These are phyloP conservation scores for Pseudogymnoascus sp. DNA, from an alignment of 2,329 filamentous ascomycete genomes.

Conservation along the genomic window DNA sequence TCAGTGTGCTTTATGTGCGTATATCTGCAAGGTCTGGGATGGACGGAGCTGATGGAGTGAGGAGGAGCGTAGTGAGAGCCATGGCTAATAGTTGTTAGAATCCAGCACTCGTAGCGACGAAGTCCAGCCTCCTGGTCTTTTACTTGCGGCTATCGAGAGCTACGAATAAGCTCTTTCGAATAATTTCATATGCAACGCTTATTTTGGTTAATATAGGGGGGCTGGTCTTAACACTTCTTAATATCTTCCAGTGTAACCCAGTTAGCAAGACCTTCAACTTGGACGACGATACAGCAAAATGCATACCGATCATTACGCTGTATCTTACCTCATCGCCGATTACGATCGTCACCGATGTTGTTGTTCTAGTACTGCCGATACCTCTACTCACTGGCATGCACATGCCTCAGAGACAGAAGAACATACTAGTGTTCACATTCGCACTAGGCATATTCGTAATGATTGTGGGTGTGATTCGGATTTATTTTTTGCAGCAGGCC, in stretches of 20 bases:
- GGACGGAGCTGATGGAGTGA: background rate
- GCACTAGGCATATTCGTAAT: slow-evolving; percentile 76
- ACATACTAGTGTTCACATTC: slow-evolving; percentile 77
- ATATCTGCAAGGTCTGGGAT: background rate
- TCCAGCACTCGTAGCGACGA: slow-evolving; percentile 80
- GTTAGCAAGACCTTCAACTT: slow-evolving; percentile 57
- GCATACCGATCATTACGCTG: slow-evolving; percentile 44
- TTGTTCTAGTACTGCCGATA: slow-evolving; percentile 75
- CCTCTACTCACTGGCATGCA: slow-evolving; percentile 78
- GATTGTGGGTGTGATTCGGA: slow-evolving; percentile 75
- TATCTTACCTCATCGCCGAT: slow-evolving; percentile 70
- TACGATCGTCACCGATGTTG: slow-evolving; percentile 82
- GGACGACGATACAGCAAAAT: background rate
- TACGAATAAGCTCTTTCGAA: slow-evolving; percentile 62
- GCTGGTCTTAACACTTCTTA: slow-evolving; percentile 71
- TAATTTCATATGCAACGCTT: slow-evolving; percentile 67
- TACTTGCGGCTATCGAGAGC: slow-evolving; percentile 67
- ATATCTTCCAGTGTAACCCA: slow-evolving; percentile 75
- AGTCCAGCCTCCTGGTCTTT: slow-evolving; percentile 80
- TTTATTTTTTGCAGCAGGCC: slow-evolving; percentile 67
- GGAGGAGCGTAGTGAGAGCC: background rate
- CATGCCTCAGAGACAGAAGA: slow-evolving; percentile 73
- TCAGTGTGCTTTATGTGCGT: slow-evolving; percentile 50
- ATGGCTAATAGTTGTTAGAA: slow-evolving; percentile 43
- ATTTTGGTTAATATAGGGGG: slow-evolving; percentile 70